Evolutionary conservation across 2,329 filamentous ascomycete species (phyloP).

Genomic region (Penicillium sp.): DNA sequence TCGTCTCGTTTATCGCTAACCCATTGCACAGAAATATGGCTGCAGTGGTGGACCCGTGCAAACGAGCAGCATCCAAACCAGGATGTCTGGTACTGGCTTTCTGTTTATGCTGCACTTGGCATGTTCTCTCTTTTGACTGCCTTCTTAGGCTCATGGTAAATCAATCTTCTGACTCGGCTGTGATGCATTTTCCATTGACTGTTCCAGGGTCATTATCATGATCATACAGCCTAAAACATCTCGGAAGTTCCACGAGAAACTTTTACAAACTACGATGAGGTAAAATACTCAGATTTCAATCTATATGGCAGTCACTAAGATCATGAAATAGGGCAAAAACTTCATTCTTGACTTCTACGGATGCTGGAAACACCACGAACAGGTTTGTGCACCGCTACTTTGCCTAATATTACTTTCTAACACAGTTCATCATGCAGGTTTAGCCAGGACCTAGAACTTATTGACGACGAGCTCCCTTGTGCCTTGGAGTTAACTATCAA

Average conservation of each 20-base stretch:
- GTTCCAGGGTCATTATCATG: slow-evolving; percentile 18
- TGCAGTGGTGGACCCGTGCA: slow-evolving; percentile 26
- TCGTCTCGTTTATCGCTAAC: neutral
- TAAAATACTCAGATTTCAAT: neutral
- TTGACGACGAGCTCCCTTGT: slow-evolving; percentile 30
- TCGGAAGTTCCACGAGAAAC: slow-evolving; percentile 20
- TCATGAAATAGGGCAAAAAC: slow-evolving; percentile 24
- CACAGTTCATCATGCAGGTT: slow-evolving; percentile 18
- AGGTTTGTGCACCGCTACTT: slow-evolving; percentile 2
- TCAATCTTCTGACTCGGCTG: neutral
- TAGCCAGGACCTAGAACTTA: slow-evolving; percentile 34
- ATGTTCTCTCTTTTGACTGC: slow-evolving; percentile 15
- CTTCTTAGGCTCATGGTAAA: slow-evolving; percentile 16
- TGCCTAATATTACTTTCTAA: neutral
- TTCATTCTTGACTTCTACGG: slow-evolving; percentile 27
- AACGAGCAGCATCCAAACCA: slow-evolving; percentile 24
- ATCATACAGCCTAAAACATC: slow-evolving; percentile 23
- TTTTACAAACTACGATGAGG: slow-evolving; percentile 21
- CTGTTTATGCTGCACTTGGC: slow-evolving; percentile 26
- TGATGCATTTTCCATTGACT: neutral
- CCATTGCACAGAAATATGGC: slow-evolving; percentile 22
- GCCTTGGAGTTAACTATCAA: slow-evolving; percentile 25
- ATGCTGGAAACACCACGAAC: slow-evolving; percentile 22
- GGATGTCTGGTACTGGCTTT: slow-evolving; percentile 23
- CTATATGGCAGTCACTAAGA: slow-evolving; percentile 14